Evolutionary conservation across 169 alveolate genomes (phyloP), one percentile per base, ranked within the genome.

Genomic region (Plasmodium blacklocki): DNA sequence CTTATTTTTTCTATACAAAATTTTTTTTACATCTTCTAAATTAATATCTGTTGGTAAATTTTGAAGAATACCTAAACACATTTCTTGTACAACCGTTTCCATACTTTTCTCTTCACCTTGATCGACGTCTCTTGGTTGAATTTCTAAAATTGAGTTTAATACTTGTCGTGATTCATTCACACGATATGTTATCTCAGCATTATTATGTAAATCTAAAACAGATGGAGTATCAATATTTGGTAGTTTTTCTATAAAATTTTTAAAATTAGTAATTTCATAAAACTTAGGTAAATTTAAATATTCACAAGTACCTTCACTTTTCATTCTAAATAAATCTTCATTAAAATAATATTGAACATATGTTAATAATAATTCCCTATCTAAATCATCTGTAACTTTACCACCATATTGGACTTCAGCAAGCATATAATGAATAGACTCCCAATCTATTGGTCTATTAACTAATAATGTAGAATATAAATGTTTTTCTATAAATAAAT

Each of bases 351-450:
- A 96, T 89, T 95, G 95, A 50, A 98, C 97, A 92, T 97, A 98
- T 11, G 98, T 96, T 85, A 94, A 93, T 94, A 98, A 97, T 43
- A 98, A 95, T 78, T 97, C 97, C 88, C 98, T 91, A 93, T 97
- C 99, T 91, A 97, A 96, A 78, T 96, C 98, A 88, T 98, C 99
- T 72, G 99, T 98, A 71, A 98, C 98, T 73, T 99, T 96, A 66
- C 99, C 99, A 11, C 99, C 99, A 89, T 97, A 98, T 94, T 97
- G 97, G 18, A 98, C 98, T 89, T 97, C 99, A 60, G 98, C 97
- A 45, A 98, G 97, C 99, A 98, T 98, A 91, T 96, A 97, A 80
- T 95, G 96, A 47, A 97, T 96, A 12, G 98, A 97, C 72, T 95
- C 95, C 99, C 98, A 95, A 72, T 96, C 95, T 14, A 96, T 93